phyloP scores from a whole-genome alignment of 169 alveolate species.

The Plasmodium reichenowi region DNA sequence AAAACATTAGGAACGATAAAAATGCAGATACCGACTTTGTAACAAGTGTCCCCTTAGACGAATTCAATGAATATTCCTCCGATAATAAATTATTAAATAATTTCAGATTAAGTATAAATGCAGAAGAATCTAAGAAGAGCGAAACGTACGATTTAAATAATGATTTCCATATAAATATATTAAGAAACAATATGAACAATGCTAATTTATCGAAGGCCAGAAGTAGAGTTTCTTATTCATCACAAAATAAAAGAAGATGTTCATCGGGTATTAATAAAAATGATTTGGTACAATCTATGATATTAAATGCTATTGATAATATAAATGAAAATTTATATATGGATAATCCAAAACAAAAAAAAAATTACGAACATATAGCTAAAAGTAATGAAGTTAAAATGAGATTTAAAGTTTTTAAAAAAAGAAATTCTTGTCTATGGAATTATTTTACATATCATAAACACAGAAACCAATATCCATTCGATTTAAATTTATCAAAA shows the following conservation, averaged over 20 bases:
- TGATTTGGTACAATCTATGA: conserved; percentile 19
- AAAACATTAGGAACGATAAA: background rate
- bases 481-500: conserved; percentile 21
- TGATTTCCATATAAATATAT: too few relatives aligned
- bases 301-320: conserved; percentile 51
- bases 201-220: too few relatives aligned
- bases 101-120: background rate
- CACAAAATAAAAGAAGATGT: conserved; percentile 4
- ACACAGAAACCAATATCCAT: conserved; percentile 6
- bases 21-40: background rate
- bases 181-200: too few relatives aligned
- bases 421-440: conserved; percentile 70
- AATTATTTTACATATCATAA: conserved; percentile 69
- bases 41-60: background rate
- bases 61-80: background rate
- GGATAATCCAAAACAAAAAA: background rate
- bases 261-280: conserved; percentile 40
- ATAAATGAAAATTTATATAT: conserved; percentile 28
- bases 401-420: conserved; percentile 69
- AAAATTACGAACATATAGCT: conserved; percentile 3
- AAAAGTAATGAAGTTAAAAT: conserved; percentile 8
- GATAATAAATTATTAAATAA: background rate
- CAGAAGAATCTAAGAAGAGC: background rate
- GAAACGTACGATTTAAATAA: background rate
- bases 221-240: too few relatives aligned